phyloP scores from a whole-genome alignment of 179 eudicot species.

The Drosera spatulata region DNA sequence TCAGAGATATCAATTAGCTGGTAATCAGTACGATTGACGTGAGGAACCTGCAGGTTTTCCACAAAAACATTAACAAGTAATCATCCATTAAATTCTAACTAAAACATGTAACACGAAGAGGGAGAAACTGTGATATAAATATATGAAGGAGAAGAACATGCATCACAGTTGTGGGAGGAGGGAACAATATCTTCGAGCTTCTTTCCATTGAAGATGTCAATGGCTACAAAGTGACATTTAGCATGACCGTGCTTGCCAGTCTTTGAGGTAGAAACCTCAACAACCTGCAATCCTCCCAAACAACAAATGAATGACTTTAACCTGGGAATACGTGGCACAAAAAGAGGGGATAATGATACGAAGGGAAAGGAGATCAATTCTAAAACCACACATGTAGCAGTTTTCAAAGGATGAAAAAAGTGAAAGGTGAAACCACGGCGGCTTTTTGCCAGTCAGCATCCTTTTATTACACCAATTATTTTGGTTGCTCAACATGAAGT shows the following conservation, averaged over 20 bases:
- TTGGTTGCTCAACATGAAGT: too few relatives aligned
- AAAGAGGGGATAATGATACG: too few relatives aligned
- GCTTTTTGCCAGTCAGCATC: background rate
- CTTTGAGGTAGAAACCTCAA: conserved; percentile 82
- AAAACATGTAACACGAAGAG: too few relatives aligned
- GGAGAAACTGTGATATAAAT: too few relatives aligned
- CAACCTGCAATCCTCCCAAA: conserved; percentile 33
- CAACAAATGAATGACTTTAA: background rate
- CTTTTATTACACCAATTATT: too few relatives aligned
- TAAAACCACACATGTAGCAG: background rate
- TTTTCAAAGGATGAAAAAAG: too few relatives aligned
- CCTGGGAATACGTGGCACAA: background rate
- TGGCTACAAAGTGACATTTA: conserved; percentile 66
- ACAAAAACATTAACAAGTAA: background rate
- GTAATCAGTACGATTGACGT: conserved; percentile 68
- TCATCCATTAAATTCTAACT: background rate
- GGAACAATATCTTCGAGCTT: conserved; percentile 91
- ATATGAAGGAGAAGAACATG: conserved; percentile 7
- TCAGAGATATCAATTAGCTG: conserved; percentile 19
- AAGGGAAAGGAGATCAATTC: background rate
- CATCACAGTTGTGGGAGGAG: conserved; percentile 86
- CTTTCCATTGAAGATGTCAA: conserved; percentile 64
- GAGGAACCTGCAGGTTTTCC: conserved; percentile 47
- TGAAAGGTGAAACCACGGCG: too few relatives aligned
- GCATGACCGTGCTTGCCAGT: conserved; percentile 94